These are phyloP conservation scores for Penicillium waksmanii DNA, from an alignment of 495 filamentous ascomycete genomes.

Conservation along the genomic window DNA sequence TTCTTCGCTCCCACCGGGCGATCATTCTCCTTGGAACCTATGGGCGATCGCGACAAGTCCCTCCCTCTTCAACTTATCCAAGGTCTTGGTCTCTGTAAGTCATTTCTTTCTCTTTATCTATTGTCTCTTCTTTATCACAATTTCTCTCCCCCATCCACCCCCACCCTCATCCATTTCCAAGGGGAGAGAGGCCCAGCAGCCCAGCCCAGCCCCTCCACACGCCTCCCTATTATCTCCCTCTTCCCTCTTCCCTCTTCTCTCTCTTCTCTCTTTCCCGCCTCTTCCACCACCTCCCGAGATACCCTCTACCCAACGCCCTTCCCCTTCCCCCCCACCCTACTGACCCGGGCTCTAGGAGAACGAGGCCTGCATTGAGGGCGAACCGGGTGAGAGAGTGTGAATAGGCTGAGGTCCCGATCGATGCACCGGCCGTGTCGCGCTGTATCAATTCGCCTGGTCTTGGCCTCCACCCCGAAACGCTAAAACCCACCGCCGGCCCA, in stretches of 20 bases:
- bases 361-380: constrained; percentile 32
- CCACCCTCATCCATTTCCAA: no score
- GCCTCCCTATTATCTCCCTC: constrained; percentile 32
- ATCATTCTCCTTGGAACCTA: constrained; percentile 33
- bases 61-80: constrained; percentile 15
- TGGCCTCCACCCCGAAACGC: constrained; percentile 47
- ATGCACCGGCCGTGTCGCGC: constrained; percentile 35
- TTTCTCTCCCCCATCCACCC: background rate
- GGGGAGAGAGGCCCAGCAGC: constrained; percentile 17
- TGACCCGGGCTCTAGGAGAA: constrained; percentile 18
- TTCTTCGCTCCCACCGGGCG: constrained; percentile 37
- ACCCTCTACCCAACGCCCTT: constrained; percentile 13
- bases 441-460: constrained; percentile 38
- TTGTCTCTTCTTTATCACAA: background rate
- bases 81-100: constrained; percentile 9
- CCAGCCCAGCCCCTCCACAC: constrained; percentile 47
- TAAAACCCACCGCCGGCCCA: constrained; percentile 46
- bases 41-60: constrained; percentile 40
- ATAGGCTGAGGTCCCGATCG: constrained; percentile 33
- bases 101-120: constrained; percentile 4
- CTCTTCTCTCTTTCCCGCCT: constrained; percentile 16
- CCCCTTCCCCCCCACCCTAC: constrained; percentile 20
- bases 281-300: background rate
- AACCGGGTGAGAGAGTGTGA: constrained; percentile 27
- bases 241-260: constrained; percentile 22